Conservation (phyloP, 139 green algal species). For the Coelastrella sp. region DNA sequence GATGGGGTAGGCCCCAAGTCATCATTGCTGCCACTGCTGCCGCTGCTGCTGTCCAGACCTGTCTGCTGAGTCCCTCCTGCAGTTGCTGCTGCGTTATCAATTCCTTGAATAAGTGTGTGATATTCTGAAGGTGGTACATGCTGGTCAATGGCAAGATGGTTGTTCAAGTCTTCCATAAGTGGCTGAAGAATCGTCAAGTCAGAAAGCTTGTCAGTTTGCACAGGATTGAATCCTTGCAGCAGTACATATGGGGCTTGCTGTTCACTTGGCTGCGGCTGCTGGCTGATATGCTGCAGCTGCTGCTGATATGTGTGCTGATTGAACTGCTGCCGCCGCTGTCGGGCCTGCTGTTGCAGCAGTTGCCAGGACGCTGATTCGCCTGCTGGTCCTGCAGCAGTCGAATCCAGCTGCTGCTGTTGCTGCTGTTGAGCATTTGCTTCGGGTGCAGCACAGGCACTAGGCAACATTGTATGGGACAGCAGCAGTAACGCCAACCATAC, state of each 20-base stretch:
- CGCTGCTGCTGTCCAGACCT: too few species aligned
- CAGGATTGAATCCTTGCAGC: too few species aligned
- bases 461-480: neutral
- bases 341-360: slow-evolving; percentile 20
- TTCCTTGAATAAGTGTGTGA: too few species aligned
- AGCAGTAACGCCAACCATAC: slow-evolving; percentile 7
- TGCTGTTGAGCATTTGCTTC: neutral
- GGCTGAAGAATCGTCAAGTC: too few species aligned
- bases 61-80: too few species aligned
- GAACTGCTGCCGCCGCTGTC: neutral
- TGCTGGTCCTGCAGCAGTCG: neutral
- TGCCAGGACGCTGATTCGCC: neutral
- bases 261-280: neutral
- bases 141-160: neutral
- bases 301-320: slow-evolving; percentile 23
- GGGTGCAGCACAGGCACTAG: slow-evolving; percentile 1
- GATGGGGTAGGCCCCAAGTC: too few species aligned
- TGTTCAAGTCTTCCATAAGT: too few species aligned
- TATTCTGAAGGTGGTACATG: too few species aligned
- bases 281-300: neutral
- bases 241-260: too few species aligned
- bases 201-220: too few species aligned
- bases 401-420: neutral
- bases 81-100: too few species aligned
- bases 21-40: too few species aligned